Conservation (phyloP, 768 basidiomycete genomes). For the Xanthoconium stramineum region DNA sequence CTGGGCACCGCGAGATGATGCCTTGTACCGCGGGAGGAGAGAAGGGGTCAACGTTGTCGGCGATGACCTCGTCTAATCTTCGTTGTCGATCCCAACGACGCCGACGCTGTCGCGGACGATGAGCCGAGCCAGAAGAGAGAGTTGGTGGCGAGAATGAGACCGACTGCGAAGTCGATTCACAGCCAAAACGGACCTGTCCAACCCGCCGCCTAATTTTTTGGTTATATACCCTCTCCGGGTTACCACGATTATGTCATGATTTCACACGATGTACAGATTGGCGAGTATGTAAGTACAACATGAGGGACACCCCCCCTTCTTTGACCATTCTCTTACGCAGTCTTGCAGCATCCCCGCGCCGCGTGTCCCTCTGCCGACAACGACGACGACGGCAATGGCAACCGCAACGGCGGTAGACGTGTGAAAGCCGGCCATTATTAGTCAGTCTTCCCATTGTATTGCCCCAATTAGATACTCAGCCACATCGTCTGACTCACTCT, state of each 20-base stretch:
- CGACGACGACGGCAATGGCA: neutral
- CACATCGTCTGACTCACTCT: conserved; percentile 7
- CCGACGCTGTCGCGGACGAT: conserved; percentile 42
- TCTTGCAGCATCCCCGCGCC: conserved; percentile 2
- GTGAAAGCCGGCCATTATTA: neutral
- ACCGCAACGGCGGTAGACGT: neutral
- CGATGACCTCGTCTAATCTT: conserved; percentile 31
- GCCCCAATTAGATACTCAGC: conserved; percentile 13
- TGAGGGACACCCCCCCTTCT: no score
- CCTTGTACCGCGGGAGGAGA: conserved; percentile 18
- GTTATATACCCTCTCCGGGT: conserved; percentile 20
- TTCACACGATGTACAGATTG: conserved; percentile 20
- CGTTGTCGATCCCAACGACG: conserved; percentile 38
- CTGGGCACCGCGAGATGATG: conserved; percentile 17
- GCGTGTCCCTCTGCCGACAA: conserved; percentile 14
- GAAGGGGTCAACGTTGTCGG: conserved; percentile 19
- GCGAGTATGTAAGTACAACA: neutral
- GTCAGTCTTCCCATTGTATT: conserved; percentile 9
- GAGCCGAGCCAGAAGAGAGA: conserved; percentile 31
- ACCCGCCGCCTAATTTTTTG: conserved; percentile 18
- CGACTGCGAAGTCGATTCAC: conserved; percentile 48
- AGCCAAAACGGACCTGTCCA: conserved; percentile 32
- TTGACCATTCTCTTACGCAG: conserved; percentile 8
- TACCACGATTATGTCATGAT: conserved; percentile 22
- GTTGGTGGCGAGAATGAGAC: conserved; percentile 38